These are phyloP conservation scores for Acacia pycnantha DNA, from an alignment of 331 rosid species.

Conservation along the genomic window DNA sequence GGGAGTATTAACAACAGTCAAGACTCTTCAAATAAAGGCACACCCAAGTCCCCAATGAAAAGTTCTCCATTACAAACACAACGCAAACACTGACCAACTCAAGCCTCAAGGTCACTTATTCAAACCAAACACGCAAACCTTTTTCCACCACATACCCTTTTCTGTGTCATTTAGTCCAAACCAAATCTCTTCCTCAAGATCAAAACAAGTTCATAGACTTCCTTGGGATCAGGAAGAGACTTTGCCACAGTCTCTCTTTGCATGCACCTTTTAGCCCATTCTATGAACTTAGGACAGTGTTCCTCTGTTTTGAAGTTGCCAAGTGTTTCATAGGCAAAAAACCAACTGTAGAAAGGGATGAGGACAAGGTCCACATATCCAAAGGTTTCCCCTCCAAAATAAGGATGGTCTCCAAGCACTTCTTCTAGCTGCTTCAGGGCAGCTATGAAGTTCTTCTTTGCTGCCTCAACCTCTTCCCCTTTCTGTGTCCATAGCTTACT, in stretches of 20 bases:
- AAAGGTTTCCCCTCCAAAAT: background rate
- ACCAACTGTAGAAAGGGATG: background rate
- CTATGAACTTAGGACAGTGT: background rate
- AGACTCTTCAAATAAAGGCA: too few relatives aligned
- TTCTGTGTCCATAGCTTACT: background rate
- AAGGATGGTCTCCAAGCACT: background rate
- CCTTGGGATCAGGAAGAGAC: background rate
- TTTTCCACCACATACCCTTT: background rate
- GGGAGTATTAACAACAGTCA: too few relatives aligned
- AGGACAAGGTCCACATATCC: background rate
- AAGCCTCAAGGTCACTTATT: background rate
- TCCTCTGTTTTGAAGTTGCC: background rate
- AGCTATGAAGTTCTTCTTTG: background rate
- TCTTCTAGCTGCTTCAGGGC: background rate
- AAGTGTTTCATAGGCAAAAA: background rate
- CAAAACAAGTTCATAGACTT: background rate
- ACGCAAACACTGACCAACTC: background rate
- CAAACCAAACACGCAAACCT: background rate
- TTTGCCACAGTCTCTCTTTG: background rate
- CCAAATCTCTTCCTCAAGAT: background rate
- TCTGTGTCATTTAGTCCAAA: background rate
- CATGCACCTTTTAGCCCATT: background rate
- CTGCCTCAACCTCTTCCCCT: background rate
- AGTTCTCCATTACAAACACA: background rate
- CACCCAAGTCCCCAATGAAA: too few relatives aligned